Conservation (phyloP, 2,329 filamentous ascomycete genomes). For the Paraphoma chrysanthemicola region DNA sequence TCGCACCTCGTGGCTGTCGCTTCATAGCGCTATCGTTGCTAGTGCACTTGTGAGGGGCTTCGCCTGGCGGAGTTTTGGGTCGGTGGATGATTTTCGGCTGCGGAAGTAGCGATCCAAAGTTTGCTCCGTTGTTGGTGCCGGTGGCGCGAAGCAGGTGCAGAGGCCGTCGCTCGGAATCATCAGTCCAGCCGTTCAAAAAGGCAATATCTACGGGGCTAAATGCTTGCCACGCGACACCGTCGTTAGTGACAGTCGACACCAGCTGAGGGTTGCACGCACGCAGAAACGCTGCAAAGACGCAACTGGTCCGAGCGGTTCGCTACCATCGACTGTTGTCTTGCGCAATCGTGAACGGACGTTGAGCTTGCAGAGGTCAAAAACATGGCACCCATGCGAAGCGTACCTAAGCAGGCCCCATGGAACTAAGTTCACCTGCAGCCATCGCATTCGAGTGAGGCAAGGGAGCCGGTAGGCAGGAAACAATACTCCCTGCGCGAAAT, state of each 20-base stretch:
- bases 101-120: slow-evolving; percentile 16
- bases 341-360: slow-evolving; percentile 31
- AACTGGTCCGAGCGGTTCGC: not conserved
- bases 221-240: not conserved
- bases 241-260: not conserved
- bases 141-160: not conserved
- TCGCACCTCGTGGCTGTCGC: slow-evolving; percentile 13
- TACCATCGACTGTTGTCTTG: slow-evolving; percentile 16
- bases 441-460: slow-evolving; percentile 18
- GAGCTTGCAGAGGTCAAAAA: slow-evolving; percentile 4
- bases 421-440: slow-evolving; percentile 25
- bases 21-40: slow-evolving; percentile 11
- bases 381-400: slow-evolving; percentile 12
- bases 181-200: not conserved
- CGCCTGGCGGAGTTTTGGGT: slow-evolving; percentile 16
- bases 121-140: slow-evolving; percentile 3
- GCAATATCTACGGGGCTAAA: not conserved
- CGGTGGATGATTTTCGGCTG: slow-evolving; percentile 14
- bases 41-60: slow-evolving; percentile 1
- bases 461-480: slow-evolving; percentile 11
- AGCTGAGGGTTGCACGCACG: not conserved
- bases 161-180: slow-evolving; percentile 1
- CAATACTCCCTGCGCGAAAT: slow-evolving; percentile 1
- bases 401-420: slow-evolving; percentile 4
- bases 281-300: not conserved